Evolutionary conservation across 352 stramenopile genomes (phyloP), one percentile per base, ranked within the genome.

Genomic region (Phytopythium montanum): DNA sequence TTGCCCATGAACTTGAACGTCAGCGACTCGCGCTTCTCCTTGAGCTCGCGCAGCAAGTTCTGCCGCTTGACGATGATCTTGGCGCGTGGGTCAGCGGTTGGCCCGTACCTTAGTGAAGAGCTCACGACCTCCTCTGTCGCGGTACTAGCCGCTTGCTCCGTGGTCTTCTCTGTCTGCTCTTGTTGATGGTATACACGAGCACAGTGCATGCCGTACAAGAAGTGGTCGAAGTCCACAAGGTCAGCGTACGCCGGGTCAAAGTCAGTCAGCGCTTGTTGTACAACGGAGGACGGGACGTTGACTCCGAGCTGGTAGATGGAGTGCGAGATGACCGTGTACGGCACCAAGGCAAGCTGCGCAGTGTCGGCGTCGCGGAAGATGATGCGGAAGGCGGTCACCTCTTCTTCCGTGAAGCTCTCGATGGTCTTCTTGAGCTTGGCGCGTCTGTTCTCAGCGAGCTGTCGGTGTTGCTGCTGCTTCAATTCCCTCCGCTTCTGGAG

Each of bases 221-320:
- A 92, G 59, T 92, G 81, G 48, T 92, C 83, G 52, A 90, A 85
- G 65, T 92, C 83, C 10, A 92, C 81, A 1, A 92, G 73, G 26
- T 92, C 83, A 10, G 76, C 79, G 50, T 88, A 92, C 23, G 80
- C 83, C 1, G 80, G 79, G 31, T 92, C 83, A 9, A 90, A 70
- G 0, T 69, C 73, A 29, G 68, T 16, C 1, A 92, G 64, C 54
- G 87, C 74, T 18, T 73, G 53, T 2, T 67, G 75, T 4, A 92
- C 83, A 44, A 76, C 71, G 0, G 68, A 59, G 0, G 73, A 52
- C 12, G 80, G 54, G 3, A 90, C 83, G 23, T 73, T 66, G 5
- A 92, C 81, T 3, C 83, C 83, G 48, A 92, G 64, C 38, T 88
- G 70, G 54, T 92, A 86, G n/a, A 90, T 79, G 1, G 79, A 82